Conservation (phyloP, 495 filamentous ascomycete genomes). For the Xylaria curta region DNA sequence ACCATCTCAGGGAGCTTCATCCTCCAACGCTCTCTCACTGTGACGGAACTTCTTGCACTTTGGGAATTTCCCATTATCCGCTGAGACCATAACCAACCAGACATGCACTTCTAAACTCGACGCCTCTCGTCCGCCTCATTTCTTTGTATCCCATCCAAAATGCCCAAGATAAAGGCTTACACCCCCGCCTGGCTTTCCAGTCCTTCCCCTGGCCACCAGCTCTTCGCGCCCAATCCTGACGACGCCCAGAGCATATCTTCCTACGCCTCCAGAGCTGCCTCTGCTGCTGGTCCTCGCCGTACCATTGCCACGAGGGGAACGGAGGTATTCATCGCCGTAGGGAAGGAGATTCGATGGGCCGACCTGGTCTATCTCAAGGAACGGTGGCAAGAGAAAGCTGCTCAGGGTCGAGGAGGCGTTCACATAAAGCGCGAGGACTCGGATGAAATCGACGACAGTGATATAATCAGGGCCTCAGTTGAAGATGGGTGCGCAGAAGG, state of each 20-base stretch:
- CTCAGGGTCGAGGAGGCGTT: conserved; percentile 35
- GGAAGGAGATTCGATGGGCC: conserved; percentile 86
- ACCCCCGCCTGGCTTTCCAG: conserved; percentile 83
- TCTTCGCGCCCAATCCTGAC: conserved; percentile 62
- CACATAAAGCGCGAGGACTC: conserved; percentile 45
- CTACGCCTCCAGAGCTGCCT: conserved; percentile 45
- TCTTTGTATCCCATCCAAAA: conserved; percentile 43
- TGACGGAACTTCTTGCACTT: not conserved
- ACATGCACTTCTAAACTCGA: conserved; percentile 20
- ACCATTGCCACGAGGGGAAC: conserved; percentile 77
- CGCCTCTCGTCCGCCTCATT: conserved; percentile 21
- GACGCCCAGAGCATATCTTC: conserved; percentile 36
- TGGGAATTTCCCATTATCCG: conserved; percentile 6
- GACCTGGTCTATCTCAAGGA: conserved; percentile 78
- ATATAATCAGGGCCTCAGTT: conserved; percentile 39
- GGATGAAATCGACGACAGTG: conserved; percentile 40
- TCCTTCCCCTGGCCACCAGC: conserved; percentile 72
- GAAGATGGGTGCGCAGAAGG: conserved; percentile 44
- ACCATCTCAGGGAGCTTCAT: not conserved
- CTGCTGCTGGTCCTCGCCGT: conserved; percentile 62
- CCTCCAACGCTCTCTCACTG: not conserved
- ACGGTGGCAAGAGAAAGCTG: conserved; percentile 63
- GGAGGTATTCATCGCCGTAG: conserved; percentile 82
- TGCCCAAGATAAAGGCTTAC: conserved; percentile 82
- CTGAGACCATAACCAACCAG: conserved; percentile 7